Base-by-base conservation (phyloP, 768 basidiomycete genomes). In the Tylopilus vinaceipallidus region DNA sequence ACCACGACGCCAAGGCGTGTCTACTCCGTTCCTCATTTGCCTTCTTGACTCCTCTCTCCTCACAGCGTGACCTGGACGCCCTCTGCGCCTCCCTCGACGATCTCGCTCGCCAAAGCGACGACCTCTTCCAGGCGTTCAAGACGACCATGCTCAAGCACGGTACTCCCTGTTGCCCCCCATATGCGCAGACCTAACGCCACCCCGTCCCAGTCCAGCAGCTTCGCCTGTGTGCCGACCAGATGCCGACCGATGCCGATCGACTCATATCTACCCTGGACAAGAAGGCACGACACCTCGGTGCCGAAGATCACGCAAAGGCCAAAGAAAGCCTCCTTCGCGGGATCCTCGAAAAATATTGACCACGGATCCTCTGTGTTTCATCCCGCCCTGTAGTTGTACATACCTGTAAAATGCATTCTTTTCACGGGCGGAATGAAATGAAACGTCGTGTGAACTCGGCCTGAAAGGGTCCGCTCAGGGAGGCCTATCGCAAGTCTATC, bases 211-310 rank as follows among this genome's bases (percentile, higher is more conserved):
- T 75, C 27, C 72, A 72, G 8, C 75, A 72, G 17, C 72, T 75
- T 1, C 62, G 73, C 17, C 70, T 69, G 22, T 60, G 62, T 22
- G 55, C 81, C 27, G 71, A 75, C 52, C 73, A 69, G 19, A 58
- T 78, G n/a, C 81, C 83, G 5, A 71, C 60, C 26, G 73, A 75
- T 38, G 63, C 80, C 27, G 85, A 86, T 57, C 73, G 73, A 36
- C 72, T 73, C 8, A 76, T 84, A 42, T 65, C 73, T 2, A 63
- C 60, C 12, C 67, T 82, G 8, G 84, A 88, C 53, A 83, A 80
- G 64, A 75, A 76, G 50, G 68, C 70, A 52, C 81, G 77, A 52
- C 66, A 68, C 13, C 57, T 70, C 14, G 58, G 64, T 16, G 66
- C 62, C 42, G 52, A 70, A 33, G 68, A 70, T 35, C 58, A 67